Conservation (phyloP, 768 basidiomycete species). For the Agrocybe chaxingu region DNA sequence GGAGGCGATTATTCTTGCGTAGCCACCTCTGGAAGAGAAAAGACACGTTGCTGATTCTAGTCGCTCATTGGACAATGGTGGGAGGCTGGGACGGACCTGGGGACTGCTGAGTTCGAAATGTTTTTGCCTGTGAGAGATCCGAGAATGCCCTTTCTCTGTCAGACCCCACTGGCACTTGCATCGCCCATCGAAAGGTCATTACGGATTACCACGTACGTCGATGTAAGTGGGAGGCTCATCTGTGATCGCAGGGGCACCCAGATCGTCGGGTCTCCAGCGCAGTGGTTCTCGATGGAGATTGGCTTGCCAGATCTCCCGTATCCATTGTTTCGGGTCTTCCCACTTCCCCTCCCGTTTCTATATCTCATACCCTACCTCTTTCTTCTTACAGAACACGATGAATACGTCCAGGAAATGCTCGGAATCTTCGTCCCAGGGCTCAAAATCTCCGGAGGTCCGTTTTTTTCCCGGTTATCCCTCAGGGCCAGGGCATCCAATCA, state of each 20-base stretch:
- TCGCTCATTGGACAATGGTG: constrained; percentile 5
- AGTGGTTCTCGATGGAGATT: constrained; percentile 33
- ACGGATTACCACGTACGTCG: neutral
- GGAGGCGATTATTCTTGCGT: neutral
- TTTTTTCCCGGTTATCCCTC: constrained; percentile 11
- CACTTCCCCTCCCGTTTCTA: constrained; percentile 21
- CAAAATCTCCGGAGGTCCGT: constrained; percentile 23
- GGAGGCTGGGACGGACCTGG: constrained; percentile 19
- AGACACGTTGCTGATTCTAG: constrained; percentile 1
- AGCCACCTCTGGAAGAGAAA: neutral
- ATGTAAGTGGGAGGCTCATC: neutral
- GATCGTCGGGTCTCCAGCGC: constrained; percentile 21
- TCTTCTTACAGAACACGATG: constrained; percentile 28
- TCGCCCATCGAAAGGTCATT: too few relatives aligned
- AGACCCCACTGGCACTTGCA: too few relatives aligned
- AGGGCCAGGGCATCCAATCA: constrained; percentile 13
- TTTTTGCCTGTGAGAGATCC: neutral
- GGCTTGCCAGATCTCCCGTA: constrained; percentile 31
- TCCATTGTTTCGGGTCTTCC: constrained; percentile 41
- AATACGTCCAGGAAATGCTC: constrained; percentile 27
- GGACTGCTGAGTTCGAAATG: constrained; percentile 6
- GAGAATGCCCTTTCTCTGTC: too few relatives aligned
- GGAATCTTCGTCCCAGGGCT: constrained; percentile 23
- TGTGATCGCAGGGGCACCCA: constrained; percentile 13
- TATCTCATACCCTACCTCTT: constrained; percentile 22